phyloP scores from a whole-genome alignment of 1,284 basidiomycete species.

The Xerocomus subilludens region DNA sequence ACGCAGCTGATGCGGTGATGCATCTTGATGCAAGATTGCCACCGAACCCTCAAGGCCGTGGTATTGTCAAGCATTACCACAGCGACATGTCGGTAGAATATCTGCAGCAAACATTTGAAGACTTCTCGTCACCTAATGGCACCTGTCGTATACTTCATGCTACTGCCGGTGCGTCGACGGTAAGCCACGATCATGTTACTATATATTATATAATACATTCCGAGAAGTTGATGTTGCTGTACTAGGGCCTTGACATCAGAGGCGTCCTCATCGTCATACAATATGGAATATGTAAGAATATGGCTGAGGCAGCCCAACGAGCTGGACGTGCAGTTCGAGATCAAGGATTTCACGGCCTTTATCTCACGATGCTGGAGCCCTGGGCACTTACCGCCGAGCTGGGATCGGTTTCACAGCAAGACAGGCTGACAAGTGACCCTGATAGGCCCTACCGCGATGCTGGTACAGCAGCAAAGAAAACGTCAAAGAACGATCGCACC shows the following conservation, averaged over 20 bases:
- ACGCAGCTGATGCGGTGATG: neutral
- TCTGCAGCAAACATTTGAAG: neutral
- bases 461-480: neutral
- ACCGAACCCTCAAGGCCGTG: neutral
- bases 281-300: conserved; percentile 16
- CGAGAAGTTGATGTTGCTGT: too few relatives aligned
- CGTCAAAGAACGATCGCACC: conserved; percentile 2
- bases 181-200: too few relatives aligned
- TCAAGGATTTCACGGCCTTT: neutral
- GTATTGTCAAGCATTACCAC: conserved; percentile 17
- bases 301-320: neutral
- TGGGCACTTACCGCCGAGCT: too few relatives aligned
- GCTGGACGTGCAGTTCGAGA: neutral
- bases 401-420: too few relatives aligned
- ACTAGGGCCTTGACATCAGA: conserved; percentile 16
- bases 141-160: too few relatives aligned
- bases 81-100: conserved; percentile 16
- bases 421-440: too few relatives aligned
- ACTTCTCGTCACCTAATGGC: too few relatives aligned
- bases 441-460: neutral
- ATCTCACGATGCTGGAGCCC: neutral
- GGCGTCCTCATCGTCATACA: conserved; percentile 1
- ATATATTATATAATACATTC: too few relatives aligned
- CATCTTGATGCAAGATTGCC: neutral
- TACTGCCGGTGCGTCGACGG: too few relatives aligned